Conservation (phyloP, 345 rosid species). For the Aquilaria sinensis region DNA sequence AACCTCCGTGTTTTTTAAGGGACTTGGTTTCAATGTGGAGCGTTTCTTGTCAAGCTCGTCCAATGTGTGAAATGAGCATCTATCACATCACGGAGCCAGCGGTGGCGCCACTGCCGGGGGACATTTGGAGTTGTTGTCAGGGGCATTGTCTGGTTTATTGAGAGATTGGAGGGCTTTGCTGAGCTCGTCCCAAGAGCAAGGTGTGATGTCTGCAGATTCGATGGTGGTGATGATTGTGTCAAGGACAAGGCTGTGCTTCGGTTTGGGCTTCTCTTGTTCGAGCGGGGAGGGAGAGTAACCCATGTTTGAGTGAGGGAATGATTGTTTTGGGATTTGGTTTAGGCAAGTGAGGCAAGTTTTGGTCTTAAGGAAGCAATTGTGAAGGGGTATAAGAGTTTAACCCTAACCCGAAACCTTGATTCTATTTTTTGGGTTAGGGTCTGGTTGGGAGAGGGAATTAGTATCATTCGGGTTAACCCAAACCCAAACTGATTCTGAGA, state of each 20-base stretch:
- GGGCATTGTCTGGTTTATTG: constrained; percentile 28
- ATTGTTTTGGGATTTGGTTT: not conserved
- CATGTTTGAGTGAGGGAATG: constrained; percentile 24
- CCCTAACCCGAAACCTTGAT: too few relatives aligned
- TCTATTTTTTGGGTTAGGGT: too few relatives aligned
- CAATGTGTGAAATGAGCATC: constrained; percentile 70
- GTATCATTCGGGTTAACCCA: too few relatives aligned
- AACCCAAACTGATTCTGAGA: too few relatives aligned
- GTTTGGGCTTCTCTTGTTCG: constrained; percentile 31
- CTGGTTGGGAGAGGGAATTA: too few relatives aligned
- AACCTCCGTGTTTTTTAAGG: constrained; percentile 2
- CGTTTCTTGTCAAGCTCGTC: constrained; percentile 69
- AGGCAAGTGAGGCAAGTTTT: not conserved
- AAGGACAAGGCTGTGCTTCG: constrained; percentile 32
- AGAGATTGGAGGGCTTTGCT: constrained; percentile 77
- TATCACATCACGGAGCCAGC: constrained; percentile 29
- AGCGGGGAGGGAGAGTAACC: constrained; percentile 64
- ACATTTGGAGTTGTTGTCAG: not conserved
- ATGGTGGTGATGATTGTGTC: constrained; percentile 67
- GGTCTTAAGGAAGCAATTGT: not conserved
- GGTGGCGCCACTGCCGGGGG: constrained; percentile 1
- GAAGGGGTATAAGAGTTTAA: too few relatives aligned
- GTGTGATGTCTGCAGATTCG: constrained; percentile 43
- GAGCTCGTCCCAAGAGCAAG: constrained; percentile 90
- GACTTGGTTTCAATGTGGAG: constrained; percentile 27